Conservation (phyloP, 441 rosid species). For the Eutrema salsugineum region DNA sequence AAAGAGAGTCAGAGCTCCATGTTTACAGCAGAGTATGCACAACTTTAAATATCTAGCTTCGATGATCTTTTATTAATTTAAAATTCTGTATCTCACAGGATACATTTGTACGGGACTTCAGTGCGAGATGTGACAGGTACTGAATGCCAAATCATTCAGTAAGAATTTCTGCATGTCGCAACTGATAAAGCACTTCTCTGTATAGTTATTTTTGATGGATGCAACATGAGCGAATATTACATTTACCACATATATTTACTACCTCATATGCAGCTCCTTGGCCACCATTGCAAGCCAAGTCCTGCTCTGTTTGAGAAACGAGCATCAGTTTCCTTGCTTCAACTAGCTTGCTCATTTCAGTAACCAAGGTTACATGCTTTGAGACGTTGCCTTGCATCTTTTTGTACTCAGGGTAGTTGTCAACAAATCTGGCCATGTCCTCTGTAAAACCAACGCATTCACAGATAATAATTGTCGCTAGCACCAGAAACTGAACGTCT, state of each 20-base stretch:
- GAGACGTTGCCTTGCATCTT: conserved; percentile 99
- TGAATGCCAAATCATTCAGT: neutral
- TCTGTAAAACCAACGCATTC: conserved; percentile 54
- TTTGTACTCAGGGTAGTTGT: conserved; percentile 88
- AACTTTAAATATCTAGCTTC: neutral
- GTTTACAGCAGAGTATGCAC: neutral
- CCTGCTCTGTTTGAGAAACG: conserved; percentile 96
- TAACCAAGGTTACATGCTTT: conserved; percentile 95
- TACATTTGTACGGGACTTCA: neutral
- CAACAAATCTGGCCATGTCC: conserved; percentile 98
- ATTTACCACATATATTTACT: neutral
- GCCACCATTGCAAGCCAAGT: conserved; percentile 96
- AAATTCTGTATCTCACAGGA: neutral
- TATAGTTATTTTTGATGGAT: neutral
- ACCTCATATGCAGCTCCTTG: conserved; percentile 99
- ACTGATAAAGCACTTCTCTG: neutral
- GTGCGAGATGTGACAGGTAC: neutral
- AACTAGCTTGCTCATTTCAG: conserved; percentile 98
- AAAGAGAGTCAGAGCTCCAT: conserved; percentile 20
- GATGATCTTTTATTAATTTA: neutral
- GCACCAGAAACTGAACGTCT: conserved; percentile 3
- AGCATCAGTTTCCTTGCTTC: conserved; percentile 89
- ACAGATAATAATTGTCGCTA: conserved; percentile 7
- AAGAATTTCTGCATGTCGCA: neutral
- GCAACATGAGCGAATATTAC: neutral